Base-by-base conservation (phyloP, 2,329 filamentous ascomycete species). In the Arthrobotrys megalospora region DNA sequence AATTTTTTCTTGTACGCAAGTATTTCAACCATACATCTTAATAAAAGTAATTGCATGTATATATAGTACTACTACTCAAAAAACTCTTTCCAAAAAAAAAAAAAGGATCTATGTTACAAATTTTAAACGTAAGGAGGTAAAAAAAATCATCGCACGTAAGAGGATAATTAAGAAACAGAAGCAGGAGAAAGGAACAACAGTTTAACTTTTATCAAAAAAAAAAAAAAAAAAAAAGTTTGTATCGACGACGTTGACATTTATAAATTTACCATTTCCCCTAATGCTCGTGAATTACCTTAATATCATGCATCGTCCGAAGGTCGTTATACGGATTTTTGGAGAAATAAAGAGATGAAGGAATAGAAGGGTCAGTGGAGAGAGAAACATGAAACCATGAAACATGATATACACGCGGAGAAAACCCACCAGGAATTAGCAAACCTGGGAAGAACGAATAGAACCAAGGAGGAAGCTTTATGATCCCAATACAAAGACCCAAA, bases 11-110 rank as follows among this genome's bases (percentile, higher is more conserved):
- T 58, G 32, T 43, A 60, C 10, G 36, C 36, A 41, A 60, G 55
- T 60, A 60, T 60, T 60, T 60, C 55, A 60, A 60, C 55, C 55
- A 60, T 60, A 60, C 55, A 19, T 60, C n/a, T 28, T 60, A 60
- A 43, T 60, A 58, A 60, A 43, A 24, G 36, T n/a, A 11, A n/a
- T 60, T 28, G 1, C 43, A 7, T 60, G 11, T 60, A 28, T 43
- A 28, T 43, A 60, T 60, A 50, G 21, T 32, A 28, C 24, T 32
- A 28, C 24, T 32, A 32, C 21, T n/a, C 3, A 32, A 52, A 32
- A 28, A 53, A 32, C 7, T 34, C 50, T 34, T 52, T 50, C 24
- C 11, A 3, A 53, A 34, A 21, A 45, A 47, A 45, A 38, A 36
- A 55, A 47, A 41, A 58, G 58, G n/a, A 38, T 48, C 21, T 48